Percentiles rank a stretch among this genome's conserved stretches.
phyloP scores from a whole-genome alignment of 129 eudicot species.

The Tagetes patula region DNA sequence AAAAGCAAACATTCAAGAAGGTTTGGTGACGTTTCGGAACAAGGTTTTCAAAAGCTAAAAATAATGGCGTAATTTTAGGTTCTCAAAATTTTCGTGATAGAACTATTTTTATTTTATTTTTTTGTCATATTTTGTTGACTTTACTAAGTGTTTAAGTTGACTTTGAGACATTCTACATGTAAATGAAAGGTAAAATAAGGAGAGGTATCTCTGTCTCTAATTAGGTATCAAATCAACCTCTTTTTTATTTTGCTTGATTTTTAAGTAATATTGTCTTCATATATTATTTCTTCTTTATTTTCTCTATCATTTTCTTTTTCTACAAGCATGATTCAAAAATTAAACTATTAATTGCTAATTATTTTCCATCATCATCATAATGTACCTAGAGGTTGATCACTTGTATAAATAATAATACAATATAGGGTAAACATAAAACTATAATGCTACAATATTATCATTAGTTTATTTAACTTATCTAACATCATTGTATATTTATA shows the following conservation, averaged over 20 bases:
- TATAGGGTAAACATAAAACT: no score
- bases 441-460: no score
- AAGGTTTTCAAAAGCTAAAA: no score
- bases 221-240: slow-evolving; percentile 30
- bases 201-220: slow-evolving; percentile 24
- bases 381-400: background rate
- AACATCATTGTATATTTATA: no score
- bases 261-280: background rate
- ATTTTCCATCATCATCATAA: background rate
- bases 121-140: slow-evolving; percentile 9
- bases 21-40: no score
- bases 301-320: background rate
- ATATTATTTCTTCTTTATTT: background rate
- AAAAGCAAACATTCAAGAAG: no score
- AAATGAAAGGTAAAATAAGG: slow-evolving; percentile 19
- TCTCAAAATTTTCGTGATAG: no score
- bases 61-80: no score
- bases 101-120: no score
- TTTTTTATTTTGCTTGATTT: slow-evolving; percentile 21
- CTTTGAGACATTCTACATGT: background rate
- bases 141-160: slow-evolving; percentile 7
- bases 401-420: no score
- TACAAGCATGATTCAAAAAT: background rate
- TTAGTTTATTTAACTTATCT: no score
- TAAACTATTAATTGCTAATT: background rate